Base-by-base conservation (phyloP, 345 rosid genomes). In the Xanthoceras sorbifolium region DNA sequence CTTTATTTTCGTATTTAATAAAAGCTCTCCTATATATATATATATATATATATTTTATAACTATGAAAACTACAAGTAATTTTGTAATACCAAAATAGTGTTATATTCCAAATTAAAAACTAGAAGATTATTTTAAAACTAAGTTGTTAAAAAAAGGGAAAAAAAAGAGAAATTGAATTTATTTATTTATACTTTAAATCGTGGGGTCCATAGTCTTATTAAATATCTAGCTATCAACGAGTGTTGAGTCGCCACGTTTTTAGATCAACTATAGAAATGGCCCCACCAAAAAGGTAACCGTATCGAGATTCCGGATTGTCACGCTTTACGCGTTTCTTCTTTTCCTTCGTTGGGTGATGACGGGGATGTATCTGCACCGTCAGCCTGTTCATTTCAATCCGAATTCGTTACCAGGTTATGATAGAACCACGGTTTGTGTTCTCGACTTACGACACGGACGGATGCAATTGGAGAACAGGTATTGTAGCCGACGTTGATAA, bases 311-410 rank as follows among this genome's bases (percentile, higher is more conserved):
- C 73, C 77, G 71, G 78, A 75, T 79, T 67, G 86, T 86, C 91
- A 85, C 86, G 88, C 91, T 57, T 79, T 72, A 67, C 84, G 86
- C 91, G 83, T 84, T 84, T 79, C 72, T n/a, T n/a, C 73, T 59
- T 77, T 64, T 31, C n/a, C 9, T 64, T 31, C 3, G 4, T 50
- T 67, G 55, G 82, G 61, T 74, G 83, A 77, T 87, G 91, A 91
- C 90, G 90, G 88, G 93, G 91, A 76, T 63, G 72, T 44, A 25
- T 78, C 60, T 85, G 83, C 87, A 86, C 85, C 92, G 86, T 84
- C 88, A 48, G 70, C 77, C 38, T 72, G 71, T 54, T 76, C 73
- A 73, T 8, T 67, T 38, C 50, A 79, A 78, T 69, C 66, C 76
- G 60, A 59, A 76, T 78, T 86, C 79, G 74, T 84, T 83, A 61